phyloP scores from a whole-genome alignment of 768 basidiomycete genomes.

The Boletus pseudopeckii region DNA sequence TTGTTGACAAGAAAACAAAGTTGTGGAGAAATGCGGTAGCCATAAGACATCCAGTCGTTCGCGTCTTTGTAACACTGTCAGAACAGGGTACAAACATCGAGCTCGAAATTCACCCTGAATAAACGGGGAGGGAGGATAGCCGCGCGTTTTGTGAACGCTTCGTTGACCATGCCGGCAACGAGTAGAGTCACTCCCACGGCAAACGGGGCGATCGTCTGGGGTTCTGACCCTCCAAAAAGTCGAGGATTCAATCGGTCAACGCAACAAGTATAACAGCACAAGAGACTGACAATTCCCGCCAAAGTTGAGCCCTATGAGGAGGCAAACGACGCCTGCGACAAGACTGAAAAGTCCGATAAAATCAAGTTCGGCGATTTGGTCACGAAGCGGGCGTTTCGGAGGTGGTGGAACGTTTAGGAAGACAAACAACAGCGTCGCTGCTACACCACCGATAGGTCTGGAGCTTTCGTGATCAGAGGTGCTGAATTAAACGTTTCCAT shows the following conservation, averaged over 20 bases:
- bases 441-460: constrained; percentile 70
- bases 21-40: constrained; percentile 60
- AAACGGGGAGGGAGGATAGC: constrained; percentile 73
- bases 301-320: constrained; percentile 70
- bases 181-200: constrained; percentile 52
- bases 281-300: constrained; percentile 55
- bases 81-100: neutral
- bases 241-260: neutral
- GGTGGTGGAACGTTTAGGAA: constrained; percentile 76
- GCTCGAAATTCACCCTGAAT: constrained; percentile 49
- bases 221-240: constrained; percentile 44
- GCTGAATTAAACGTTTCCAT: neutral
- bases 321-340: constrained; percentile 58
- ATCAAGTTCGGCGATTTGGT: constrained; percentile 65
- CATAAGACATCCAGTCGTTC: constrained; percentile 64
- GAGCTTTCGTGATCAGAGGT: neutral
- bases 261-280: neutral
- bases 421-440: constrained; percentile 57
- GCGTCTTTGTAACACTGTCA: constrained; percentile 43
- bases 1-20: constrained; percentile 51
- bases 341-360: constrained; percentile 63
- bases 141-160: constrained; percentile 56
- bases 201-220: constrained; percentile 56
- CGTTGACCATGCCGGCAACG: constrained; percentile 50
- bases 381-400: constrained; percentile 49